Conservation (phyloP, 2,329 filamentous ascomycete genomes). For the Davidsoniella eucalypti region DNA sequence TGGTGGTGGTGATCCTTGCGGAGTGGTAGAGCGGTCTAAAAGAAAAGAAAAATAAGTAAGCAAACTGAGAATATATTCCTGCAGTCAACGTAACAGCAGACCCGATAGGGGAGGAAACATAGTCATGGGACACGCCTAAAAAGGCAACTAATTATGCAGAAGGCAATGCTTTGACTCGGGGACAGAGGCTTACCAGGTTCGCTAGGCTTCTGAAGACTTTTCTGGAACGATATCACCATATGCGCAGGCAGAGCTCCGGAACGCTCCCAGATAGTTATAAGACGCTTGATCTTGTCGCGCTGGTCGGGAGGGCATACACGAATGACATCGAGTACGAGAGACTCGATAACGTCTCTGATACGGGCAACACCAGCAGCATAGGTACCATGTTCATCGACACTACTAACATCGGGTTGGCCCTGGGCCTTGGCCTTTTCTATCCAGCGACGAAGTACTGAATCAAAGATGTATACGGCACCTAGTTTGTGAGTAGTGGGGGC, state of each 20-base stretch:
- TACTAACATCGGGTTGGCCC: slow-evolving; percentile 64
- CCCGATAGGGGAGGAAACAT: neutral
- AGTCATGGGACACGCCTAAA: neutral
- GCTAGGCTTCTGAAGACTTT: slow-evolving; percentile 48
- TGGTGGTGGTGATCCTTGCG: slow-evolving; percentile 43
- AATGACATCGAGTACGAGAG: slow-evolving; percentile 90
- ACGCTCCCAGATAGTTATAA: slow-evolving; percentile 96
- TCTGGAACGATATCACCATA: slow-evolving; percentile 69
- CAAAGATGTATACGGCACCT: slow-evolving; percentile 98
- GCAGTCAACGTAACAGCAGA: neutral
- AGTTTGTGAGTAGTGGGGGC: slow-evolving; percentile 90
- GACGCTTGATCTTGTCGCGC: slow-evolving; percentile 87
- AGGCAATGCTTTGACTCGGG: too few species aligned
- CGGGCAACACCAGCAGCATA: slow-evolving; percentile 90
- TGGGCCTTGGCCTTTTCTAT: slow-evolving; percentile 82
- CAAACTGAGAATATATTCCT: neutral
- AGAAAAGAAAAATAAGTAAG: slow-evolving; percentile 7
- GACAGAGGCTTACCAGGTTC: slow-evolving; percentile 44
- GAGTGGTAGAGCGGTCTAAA: slow-evolving; percentile 53
- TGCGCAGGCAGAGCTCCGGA: slow-evolving; percentile 72
- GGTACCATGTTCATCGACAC: slow-evolving; percentile 66
- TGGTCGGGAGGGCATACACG: slow-evolving; percentile 78
- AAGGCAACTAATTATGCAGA: neutral
- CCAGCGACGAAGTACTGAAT: slow-evolving; percentile 98
- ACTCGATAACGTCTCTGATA: slow-evolving; percentile 87